Evolutionary conservation across 2,329 filamentous ascomycete genomes (phyloP).

Genomic region (Cyphellophora attinorum): DNA sequence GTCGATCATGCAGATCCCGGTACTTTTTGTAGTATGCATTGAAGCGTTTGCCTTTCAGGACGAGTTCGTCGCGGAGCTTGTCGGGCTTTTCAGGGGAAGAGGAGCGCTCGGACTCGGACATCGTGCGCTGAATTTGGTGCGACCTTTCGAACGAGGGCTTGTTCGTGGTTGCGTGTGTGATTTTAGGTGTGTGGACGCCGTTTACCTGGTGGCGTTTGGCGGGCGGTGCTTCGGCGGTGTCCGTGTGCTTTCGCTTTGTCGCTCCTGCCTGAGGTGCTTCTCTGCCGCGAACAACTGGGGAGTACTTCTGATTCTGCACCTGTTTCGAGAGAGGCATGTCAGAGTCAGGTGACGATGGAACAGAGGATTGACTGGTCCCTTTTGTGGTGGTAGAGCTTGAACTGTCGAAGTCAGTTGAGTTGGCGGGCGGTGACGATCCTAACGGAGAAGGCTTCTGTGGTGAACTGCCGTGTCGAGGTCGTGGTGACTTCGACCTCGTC

Average conservation of each 20-base stretch:
- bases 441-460: conserved; percentile 54
- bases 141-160: conserved; percentile 3
- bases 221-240: conserved; percentile 19
- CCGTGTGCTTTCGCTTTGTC: conserved; percentile 30
- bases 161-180: conserved; percentile 22
- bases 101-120: conserved; percentile 12
- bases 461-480: conserved; percentile 35
- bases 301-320: conserved; percentile 22
- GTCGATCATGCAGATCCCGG: conserved; percentile 42
- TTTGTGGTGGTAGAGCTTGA: conserved; percentile 30
- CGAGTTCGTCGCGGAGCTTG: conserved; percentile 27
- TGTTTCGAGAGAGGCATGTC: conserved; percentile 20
- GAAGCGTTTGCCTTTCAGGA: conserved; percentile 37
- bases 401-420: conserved; percentile 48
- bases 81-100: conserved; percentile 24
- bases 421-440: conserved; percentile 51
- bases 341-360: conserved; percentile 35
- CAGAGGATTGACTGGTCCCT: conserved; percentile 29
- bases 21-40: conserved; percentile 51
- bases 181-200: conserved; percentile 33
- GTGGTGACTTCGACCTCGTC: conserved; percentile 19
- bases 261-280: conserved; percentile 10
- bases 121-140: conserved; percentile 23
- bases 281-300: conserved; percentile 15
- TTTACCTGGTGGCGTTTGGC: conserved; percentile 25